Conservation (phyloP, 2,329 filamentous ascomycete species). For the Colletotrichum orbiculare region DNA sequence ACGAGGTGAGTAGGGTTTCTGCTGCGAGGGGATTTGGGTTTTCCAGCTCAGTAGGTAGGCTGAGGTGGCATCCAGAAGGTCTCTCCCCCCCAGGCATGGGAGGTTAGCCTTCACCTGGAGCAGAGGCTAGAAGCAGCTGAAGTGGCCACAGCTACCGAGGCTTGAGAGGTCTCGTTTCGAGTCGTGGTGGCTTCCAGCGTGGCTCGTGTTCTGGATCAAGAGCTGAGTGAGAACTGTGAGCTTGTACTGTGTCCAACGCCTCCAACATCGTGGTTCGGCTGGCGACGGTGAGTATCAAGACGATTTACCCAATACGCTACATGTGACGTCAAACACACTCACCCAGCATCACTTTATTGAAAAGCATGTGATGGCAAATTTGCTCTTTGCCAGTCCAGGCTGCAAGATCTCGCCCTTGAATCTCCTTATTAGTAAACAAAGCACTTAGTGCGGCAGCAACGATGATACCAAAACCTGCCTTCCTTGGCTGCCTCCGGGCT, state of each 20-base stretch:
- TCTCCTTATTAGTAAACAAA: background rate
- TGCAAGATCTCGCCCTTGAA: background rate
- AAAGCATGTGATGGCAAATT: background rate
- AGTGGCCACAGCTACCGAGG: too few species aligned
- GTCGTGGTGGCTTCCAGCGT: too few species aligned
- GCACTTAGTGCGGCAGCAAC: background rate
- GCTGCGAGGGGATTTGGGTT: background rate
- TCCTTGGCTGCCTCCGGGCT: too few species aligned
- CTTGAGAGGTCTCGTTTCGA: too few species aligned
- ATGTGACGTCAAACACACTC: background rate
- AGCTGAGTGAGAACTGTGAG: background rate
- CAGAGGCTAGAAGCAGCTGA: too few species aligned
- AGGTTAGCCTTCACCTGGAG: too few species aligned
- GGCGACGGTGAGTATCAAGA: background rate
- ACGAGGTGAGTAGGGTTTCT: background rate
- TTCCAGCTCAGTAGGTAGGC: too few species aligned
- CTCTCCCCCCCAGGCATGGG: too few species aligned
- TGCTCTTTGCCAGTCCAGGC: background rate
- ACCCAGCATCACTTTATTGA: background rate
- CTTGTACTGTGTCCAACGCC: background rate
- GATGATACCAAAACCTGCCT: background rate
- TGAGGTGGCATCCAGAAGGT: too few species aligned
- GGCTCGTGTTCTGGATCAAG: too few species aligned
- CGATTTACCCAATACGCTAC: background rate
- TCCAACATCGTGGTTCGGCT: background rate